Evolutionary conservation across 495 filamentous ascomycete species (phyloP), one percentile per base, ranked within the genome.

Genomic region (Penicillium soppii): DNA sequence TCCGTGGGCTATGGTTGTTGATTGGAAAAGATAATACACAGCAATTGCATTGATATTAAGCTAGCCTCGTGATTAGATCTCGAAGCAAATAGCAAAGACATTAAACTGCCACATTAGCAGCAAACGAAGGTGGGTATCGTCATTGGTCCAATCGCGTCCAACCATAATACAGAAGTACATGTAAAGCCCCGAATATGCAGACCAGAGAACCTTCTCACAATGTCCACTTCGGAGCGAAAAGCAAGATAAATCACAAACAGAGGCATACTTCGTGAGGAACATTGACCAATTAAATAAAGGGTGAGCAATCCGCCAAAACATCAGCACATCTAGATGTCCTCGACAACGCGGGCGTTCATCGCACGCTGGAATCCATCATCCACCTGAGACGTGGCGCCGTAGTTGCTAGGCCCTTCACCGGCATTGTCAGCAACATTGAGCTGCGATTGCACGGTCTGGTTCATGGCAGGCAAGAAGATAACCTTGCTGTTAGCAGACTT

Each of bases 401-500:
- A 77, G 53, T 53, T 69, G 60, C 75, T 81, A 0, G 81, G 78
- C 3, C 82, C 83, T 61, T 90, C 86, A 15, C 85, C 77, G 16
- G 66, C 66, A 20, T 56, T 66, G 54, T 83, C 84, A 38, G 80
- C 80, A 20, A 75, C 55, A 5, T 71, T 60, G 13, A 83, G 64
- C 53, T 79, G 69, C 43, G 73, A 62, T 61, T 71, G 68, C 13
- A 82, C 67, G 2, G 68, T 77, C 58, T 82, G 65, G 56, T 70
- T 75, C 27, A 68, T 80, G 1, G 76, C 74, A 1, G 91, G 91
- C 59, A 98, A 67, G 81, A 97, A 98, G 66, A 98, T 97, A 59
- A 98, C 94, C 78, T 98, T 97, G 77, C 79, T 81, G 72, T 96
- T 95, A 16, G 94, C 91, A 0, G 81, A 82, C 84, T 97, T 97